Conservation (phyloP, 1,284 basidiomycete genomes). For the Cryptococcus jaspeensis region DNA sequence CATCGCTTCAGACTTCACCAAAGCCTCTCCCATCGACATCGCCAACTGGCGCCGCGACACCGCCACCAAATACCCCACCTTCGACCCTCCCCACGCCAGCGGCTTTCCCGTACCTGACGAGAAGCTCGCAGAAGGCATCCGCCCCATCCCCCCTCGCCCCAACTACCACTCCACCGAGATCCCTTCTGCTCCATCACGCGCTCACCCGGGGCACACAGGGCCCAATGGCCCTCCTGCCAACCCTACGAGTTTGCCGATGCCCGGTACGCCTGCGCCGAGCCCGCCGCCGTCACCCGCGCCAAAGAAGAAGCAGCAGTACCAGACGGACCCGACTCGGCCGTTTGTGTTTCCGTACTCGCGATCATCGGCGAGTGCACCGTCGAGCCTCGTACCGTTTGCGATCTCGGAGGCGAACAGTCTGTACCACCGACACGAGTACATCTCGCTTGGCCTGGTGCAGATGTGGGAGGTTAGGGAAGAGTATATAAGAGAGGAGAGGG, state of each 20-base stretch:
- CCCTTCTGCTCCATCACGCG: conserved; percentile 27
- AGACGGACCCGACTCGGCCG: conserved; percentile 91
- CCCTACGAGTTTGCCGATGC: conserved; percentile 48
- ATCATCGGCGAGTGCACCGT: conserved; percentile 46
- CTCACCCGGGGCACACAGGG: conserved; percentile 3
- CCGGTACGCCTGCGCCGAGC: conserved; percentile 81
- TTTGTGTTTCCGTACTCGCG: conserved; percentile 93
- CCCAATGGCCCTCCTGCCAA: neutral
- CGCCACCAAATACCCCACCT: conserved; percentile 90
- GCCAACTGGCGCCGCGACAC: conserved; percentile 84
- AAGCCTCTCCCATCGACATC: conserved; percentile 84
- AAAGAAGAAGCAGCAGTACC: conserved; percentile 97
- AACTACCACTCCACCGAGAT: conserved; percentile 66
- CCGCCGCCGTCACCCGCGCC: conserved; percentile 72
- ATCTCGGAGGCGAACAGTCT: conserved; percentile 94
- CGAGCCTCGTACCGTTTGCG: conserved; percentile 76
- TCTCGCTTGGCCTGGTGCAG: conserved; percentile 85
- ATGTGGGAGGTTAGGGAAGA: conserved; percentile 95
- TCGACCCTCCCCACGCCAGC: conserved; percentile 61
- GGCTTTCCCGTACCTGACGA: conserved; percentile 48
- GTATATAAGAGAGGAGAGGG: conserved; percentile 89
- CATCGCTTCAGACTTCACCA: conserved; percentile 60
- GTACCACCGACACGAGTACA: conserved; percentile 86
- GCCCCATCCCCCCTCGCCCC: conserved; percentile 88
- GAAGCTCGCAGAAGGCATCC: conserved; percentile 82